A percentile compares a stretch with the other conserved stretches of the same genome.
Evolutionary conservation across 2,329 filamentous ascomycete genomes (phyloP).

Genomic region (Colletotrichum godetiae): DNA sequence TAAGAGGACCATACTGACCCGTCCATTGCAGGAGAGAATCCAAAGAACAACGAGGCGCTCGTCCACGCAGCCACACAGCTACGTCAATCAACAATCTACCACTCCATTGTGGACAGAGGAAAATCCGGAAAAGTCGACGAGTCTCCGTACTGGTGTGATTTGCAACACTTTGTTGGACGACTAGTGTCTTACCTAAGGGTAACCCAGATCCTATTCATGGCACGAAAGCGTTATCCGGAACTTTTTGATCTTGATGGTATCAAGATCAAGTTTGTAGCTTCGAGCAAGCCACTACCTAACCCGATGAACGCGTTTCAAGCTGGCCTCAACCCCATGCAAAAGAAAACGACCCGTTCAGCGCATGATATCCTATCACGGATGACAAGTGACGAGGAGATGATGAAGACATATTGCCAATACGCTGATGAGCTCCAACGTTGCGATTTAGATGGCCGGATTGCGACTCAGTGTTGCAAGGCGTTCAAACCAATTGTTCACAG

Average conservation of each 20-base stretch:
- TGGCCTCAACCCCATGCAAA: slow-evolving; percentile 24
- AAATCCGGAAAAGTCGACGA: slow-evolving; percentile 25
- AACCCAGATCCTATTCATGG: slow-evolving; percentile 36
- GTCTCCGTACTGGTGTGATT: slow-evolving; percentile 43
- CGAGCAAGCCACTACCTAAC: slow-evolving; percentile 37
- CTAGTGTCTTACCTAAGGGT: slow-evolving; percentile 40
- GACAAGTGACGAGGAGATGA: background rate
- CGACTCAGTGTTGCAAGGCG: background rate
- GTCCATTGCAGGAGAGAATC: background rate
- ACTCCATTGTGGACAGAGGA: background rate
- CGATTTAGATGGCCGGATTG: background rate
- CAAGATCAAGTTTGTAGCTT: slow-evolving; percentile 41
- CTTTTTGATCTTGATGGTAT: slow-evolving; percentile 41
- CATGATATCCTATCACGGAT: slow-evolving; percentile 40
- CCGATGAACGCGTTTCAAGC: slow-evolving; percentile 30
- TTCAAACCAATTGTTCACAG: slow-evolving; percentile 35
- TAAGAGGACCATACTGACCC: background rate
- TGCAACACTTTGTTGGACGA: slow-evolving; percentile 43
- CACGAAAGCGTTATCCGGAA: slow-evolving; percentile 41
- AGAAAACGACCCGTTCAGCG: slow-evolving; percentile 2
- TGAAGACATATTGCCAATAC: background rate
- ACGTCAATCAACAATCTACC: background rate
- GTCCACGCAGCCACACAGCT: background rate
- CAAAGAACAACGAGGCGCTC: background rate
- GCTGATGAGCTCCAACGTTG: slow-evolving; percentile 2